Conservation (phyloP, 2,329 filamentous ascomycete genomes). For the Dactylellina drechsleri region DNA sequence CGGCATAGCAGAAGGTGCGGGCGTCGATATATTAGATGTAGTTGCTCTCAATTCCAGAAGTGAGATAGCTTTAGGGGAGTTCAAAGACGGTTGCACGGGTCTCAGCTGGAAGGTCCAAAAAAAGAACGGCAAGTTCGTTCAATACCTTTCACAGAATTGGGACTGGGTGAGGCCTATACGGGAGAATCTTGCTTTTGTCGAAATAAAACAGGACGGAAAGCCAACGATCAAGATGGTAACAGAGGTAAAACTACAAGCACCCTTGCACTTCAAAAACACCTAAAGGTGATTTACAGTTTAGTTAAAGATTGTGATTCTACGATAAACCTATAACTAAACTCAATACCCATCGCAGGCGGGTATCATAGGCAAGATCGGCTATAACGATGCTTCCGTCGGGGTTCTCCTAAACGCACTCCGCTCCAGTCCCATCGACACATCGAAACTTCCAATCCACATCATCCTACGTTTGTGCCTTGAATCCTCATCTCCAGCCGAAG, state of each 20-base stretch:
- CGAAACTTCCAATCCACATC: slow-evolving; percentile 70
- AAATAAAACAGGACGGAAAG: slow-evolving; percentile 63
- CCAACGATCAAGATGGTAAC: slow-evolving; percentile 69
- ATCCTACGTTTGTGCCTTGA: slow-evolving; percentile 70
- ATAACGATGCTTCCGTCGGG: slow-evolving; percentile 70
- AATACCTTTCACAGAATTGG: slow-evolving; percentile 70
- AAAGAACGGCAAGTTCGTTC: slow-evolving; percentile 56
- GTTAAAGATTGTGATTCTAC: too few species aligned
- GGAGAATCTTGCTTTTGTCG: slow-evolving; percentile 65
- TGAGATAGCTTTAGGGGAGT: slow-evolving; percentile 70
- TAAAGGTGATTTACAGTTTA: too few species aligned
- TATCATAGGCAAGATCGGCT: slow-evolving; percentile 73
- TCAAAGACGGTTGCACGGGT: slow-evolving; percentile 69
- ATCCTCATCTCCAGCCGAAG: slow-evolving; percentile 64
- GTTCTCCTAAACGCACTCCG: slow-evolving; percentile 72
- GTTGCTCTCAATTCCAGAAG: slow-evolving; percentile 70
- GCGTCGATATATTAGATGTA: slow-evolving; percentile 65
- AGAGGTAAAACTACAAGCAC: slow-evolving; percentile 61
- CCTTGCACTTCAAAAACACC: too few species aligned
- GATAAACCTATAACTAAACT: neutral
- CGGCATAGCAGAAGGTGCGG: slow-evolving; percentile 68
- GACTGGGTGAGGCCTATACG: slow-evolving; percentile 69
- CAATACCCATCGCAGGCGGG: slow-evolving; percentile 61
- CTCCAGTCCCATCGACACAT: slow-evolving; percentile 67
- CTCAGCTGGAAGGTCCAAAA: slow-evolving; percentile 63